phyloP scores from a whole-genome alignment of 2,329 filamentous ascomycete genomes.

The Ascosphaera pollenicola region DNA sequence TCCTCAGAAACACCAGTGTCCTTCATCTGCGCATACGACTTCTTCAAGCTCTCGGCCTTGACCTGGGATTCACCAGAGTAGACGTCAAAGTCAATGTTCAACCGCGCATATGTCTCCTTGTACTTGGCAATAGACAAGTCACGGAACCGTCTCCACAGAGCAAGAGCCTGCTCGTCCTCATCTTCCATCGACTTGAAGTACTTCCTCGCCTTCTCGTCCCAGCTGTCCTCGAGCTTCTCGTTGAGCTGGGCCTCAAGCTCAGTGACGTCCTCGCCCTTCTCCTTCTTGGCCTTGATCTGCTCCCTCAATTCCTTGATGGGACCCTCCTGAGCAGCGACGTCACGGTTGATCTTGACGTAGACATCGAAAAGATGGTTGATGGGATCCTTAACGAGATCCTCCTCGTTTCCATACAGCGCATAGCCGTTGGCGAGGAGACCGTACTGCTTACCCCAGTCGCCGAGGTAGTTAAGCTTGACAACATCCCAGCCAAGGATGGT shows the following conservation, averaged over 20 bases:
- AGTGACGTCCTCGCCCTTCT: slow-evolving; percentile 26
- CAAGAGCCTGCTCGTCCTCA: slow-evolving; percentile 34
- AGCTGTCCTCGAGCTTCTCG: slow-evolving; percentile 27
- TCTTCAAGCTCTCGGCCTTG: slow-evolving; percentile 37
- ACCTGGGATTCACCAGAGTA: slow-evolving; percentile 50
- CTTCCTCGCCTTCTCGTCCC: slow-evolving; percentile 37
- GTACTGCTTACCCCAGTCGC: slow-evolving; percentile 48
- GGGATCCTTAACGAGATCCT: slow-evolving; percentile 35
- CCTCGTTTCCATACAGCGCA: slow-evolving; percentile 37
- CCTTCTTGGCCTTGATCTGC: slow-evolving; percentile 24
- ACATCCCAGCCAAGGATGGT: slow-evolving; percentile 40
- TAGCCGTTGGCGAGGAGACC: slow-evolving; percentile 41
- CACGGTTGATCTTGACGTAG: slow-evolving; percentile 40
- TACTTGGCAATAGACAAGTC: slow-evolving; percentile 42
- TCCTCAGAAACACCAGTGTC: slow-evolving; percentile 39
- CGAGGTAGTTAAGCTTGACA: slow-evolving; percentile 42
- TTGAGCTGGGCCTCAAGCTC: slow-evolving; percentile 27
- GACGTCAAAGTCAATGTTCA: slow-evolving; percentile 43
- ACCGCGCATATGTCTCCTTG: slow-evolving; percentile 38
- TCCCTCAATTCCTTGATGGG: slow-evolving; percentile 32
- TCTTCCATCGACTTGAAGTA: slow-evolving; percentile 50
- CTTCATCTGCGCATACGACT: slow-evolving; percentile 35
- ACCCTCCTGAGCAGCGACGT: slow-evolving; percentile 33
- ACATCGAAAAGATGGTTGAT: slow-evolving; percentile 45
- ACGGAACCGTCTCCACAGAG: slow-evolving; percentile 41